These are phyloP conservation scores for Gossypium australe DNA, from an alignment of 345 rosid species.

Conservation along the genomic window DNA sequence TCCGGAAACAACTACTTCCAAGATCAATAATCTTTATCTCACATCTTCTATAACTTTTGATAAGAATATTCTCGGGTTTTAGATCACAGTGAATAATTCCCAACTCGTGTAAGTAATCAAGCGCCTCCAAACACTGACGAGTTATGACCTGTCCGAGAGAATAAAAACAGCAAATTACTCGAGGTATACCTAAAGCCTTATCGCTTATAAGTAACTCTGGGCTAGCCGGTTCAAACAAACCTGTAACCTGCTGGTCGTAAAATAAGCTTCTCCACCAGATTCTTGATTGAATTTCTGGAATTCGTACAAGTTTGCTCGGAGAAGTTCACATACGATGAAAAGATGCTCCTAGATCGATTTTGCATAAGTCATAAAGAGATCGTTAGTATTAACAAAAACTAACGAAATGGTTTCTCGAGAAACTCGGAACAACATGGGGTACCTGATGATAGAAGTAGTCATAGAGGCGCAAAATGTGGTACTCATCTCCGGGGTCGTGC, in stretches of 20 bases:
- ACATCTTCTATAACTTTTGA: constrained; percentile 74
- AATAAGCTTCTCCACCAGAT: constrained; percentile 75
- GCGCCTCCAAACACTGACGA: constrained; percentile 88
- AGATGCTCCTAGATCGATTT: constrained; percentile 69
- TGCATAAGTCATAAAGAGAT: constrained; percentile 2
- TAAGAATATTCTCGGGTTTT: constrained; percentile 87
- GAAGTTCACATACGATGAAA: constrained; percentile 92
- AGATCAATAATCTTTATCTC: constrained; percentile 91
- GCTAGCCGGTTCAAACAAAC: constrained; percentile 29
- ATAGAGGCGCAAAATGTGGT: constrained; percentile 78
- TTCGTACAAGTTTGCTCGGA: constrained; percentile 78
- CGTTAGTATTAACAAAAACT: neutral
- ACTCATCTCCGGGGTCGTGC: constrained; percentile 80
- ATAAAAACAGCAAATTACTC: neutral
- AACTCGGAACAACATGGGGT: neutral
- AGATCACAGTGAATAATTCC: constrained; percentile 97
- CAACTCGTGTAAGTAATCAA: constrained; percentile 69
- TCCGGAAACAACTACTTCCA: constrained; percentile 91
- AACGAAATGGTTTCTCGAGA: neutral
- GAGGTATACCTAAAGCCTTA: neutral
- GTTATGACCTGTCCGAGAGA: constrained; percentile 50
- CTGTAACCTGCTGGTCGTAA: constrained; percentile 69
- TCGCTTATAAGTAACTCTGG: neutral
- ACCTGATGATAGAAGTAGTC: constrained; percentile 98
- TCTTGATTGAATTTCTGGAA: constrained; percentile 87